Percentiles rank a stretch among this genome's conserved stretches.
These are phyloP conservation scores for Exophiala mesophila DNA, from an alignment of 2,329 filamentous ascomycete species.

Conservation along the genomic window DNA sequence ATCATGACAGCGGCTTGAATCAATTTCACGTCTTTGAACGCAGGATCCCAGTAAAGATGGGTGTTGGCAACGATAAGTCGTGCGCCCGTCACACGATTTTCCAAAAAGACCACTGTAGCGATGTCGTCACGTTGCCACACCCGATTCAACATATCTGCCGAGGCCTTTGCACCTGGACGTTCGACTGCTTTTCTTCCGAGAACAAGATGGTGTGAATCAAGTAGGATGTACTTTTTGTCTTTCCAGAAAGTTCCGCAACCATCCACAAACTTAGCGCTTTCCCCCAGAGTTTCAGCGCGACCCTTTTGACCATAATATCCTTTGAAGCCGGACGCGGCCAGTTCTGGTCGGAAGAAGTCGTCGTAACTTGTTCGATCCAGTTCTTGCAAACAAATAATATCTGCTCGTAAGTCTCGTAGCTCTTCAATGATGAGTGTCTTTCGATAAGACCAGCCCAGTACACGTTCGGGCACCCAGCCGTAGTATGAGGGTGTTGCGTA, in stretches of 20 bases:
- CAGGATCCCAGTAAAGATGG: constrained; percentile 92
- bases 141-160: constrained; percentile 96
- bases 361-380: constrained; percentile 89
- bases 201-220: constrained; percentile 92
- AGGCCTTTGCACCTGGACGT: constrained; percentile 91
- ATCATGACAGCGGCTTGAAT: constrained; percentile 94
- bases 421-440: constrained; percentile 78
- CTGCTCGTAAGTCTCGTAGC: constrained; percentile 70
- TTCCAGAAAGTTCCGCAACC: constrained; percentile 98
- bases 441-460: constrained; percentile 81
- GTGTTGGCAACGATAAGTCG: constrained; percentile 89
- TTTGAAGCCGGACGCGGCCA: constrained; percentile 85
- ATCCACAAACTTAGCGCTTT: constrained; percentile 85
- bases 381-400: constrained; percentile 90
- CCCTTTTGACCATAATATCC: constrained; percentile 90
- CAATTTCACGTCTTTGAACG: constrained; percentile 86
- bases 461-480: constrained; percentile 80
- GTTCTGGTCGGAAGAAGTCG: constrained; percentile 79
- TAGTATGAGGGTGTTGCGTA: constrained; percentile 82
- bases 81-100: constrained; percentile 85
- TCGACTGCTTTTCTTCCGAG: constrained; percentile 91
- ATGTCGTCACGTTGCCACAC: constrained; percentile 99
- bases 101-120: constrained; percentile 83
- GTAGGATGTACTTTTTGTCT: constrained; percentile 83
- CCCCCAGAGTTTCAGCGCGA: constrained; percentile 83